Evolutionary conservation across 192 early-diverging fungal genomes (phyloP).

Genomic region (Coemansia sp.): DNA sequence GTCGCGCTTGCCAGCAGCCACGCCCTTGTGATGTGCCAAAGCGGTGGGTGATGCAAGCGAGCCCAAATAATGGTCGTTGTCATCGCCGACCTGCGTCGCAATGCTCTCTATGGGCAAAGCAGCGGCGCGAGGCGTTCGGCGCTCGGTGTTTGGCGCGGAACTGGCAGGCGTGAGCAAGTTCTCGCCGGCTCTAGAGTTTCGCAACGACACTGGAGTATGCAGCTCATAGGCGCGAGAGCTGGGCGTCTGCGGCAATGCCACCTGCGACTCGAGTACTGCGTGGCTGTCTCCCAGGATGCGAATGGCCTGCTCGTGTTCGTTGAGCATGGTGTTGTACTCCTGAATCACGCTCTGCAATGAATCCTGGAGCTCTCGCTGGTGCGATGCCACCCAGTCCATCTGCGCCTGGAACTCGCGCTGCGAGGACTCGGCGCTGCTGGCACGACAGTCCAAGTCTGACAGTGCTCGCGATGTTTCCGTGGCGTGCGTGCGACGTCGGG

Average conservation of each 20-base stretch:
- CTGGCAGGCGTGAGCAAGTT: background rate
- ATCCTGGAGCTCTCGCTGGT: slow-evolving; percentile 18
- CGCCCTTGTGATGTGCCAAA: background rate
- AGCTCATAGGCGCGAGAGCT: background rate
- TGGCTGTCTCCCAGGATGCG: slow-evolving; percentile 29
- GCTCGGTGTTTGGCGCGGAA: background rate
- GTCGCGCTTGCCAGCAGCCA: background rate
- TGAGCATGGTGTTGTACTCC: slow-evolving; percentile 41
- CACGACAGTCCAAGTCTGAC: background rate
- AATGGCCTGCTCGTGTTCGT: slow-evolving; percentile 48
- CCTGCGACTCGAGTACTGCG: slow-evolving; percentile 28
- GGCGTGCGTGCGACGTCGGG: slow-evolving; percentile 9
- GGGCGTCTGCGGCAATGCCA: background rate
- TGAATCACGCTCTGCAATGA: slow-evolving; percentile 19
- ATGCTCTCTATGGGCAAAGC: background rate
- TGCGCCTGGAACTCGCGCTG: slow-evolving; percentile 21
- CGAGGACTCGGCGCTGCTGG: background rate
- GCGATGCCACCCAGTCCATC: slow-evolving; percentile 7
- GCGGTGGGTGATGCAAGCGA: background rate
- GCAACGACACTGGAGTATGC: background rate
- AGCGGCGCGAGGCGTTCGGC: background rate
- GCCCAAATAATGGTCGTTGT: background rate
- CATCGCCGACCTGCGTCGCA: background rate
- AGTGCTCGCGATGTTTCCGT: slow-evolving; percentile 6
- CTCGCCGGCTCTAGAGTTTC: background rate